A percentile compares a stretch with the other conserved stretches of the same genome.
Conservation (phyloP, 1,284 basidiomycete genomes). For the Irpex sp. region DNA sequence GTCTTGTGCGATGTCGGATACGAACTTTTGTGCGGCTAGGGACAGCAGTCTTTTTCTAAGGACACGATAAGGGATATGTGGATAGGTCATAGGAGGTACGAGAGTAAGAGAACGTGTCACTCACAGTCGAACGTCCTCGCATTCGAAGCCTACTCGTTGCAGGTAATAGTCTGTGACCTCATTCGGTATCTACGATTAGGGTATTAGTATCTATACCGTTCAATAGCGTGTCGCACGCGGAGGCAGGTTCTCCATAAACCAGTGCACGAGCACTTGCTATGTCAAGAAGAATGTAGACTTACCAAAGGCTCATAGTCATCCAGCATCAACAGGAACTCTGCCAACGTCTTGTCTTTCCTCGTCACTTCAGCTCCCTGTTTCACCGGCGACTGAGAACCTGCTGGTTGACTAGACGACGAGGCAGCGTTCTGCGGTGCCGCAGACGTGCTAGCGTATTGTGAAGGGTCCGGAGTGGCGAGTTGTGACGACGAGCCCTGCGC, state of each 20-base stretch:
- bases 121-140: conserved; percentile 88
- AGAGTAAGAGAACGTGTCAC: conserved; percentile 24
- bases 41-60: conserved; percentile 88
- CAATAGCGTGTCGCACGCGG: background rate
- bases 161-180: conserved; percentile 99
- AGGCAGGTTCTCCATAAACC: background rate
- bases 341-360: conserved; percentile 84
- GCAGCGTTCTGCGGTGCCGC: conserved; percentile 2
- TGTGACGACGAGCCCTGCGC: conserved; percentile 6
- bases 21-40: conserved; percentile 96
- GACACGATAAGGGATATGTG: background rate
- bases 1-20: conserved; percentile 95
- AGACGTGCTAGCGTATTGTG: conserved; percentile 23
- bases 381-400: conserved; percentile 39
- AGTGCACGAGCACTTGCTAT: too few relatives aligned
- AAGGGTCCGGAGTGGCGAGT: conserved; percentile 21
- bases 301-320: conserved; percentile 97
- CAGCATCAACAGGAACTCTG: conserved; percentile 93
- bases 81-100: background rate
- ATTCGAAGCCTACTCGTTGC: conserved; percentile 94
- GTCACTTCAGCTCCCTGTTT: conserved; percentile 79
- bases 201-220: background rate
- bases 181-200: conserved; percentile 80
- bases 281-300: conserved; percentile 25
- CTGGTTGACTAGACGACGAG: conserved; percentile 1